phyloP scores from a whole-genome alignment of 805 yeast species.

The Limtongozyma cylindracea region DNA sequence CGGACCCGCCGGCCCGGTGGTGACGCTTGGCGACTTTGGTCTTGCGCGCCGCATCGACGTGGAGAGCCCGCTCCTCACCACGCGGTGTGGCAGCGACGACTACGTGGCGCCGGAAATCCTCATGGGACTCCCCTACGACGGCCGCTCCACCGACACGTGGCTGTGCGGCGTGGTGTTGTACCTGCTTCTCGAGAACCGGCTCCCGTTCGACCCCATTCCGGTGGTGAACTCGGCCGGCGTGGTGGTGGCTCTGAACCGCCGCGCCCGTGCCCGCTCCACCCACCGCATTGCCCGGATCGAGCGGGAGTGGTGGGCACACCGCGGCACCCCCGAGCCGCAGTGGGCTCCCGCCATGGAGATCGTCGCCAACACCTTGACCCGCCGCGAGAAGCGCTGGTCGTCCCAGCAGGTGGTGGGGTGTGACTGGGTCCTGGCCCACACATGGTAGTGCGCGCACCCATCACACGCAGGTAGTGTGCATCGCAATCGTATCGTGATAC shows the following conservation, averaged over 20 bases:
- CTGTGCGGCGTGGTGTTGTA: conserved; percentile 82
- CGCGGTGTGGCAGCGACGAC: conserved; percentile 92
- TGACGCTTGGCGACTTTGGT: conserved; percentile 72
- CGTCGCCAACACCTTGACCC: too few species aligned
- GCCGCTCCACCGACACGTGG: conserved; percentile 84
- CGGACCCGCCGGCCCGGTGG: conserved; percentile 8
- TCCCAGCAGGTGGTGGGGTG: too few species aligned
- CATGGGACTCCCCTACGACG: conserved; percentile 81
- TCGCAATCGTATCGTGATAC: too few species aligned
- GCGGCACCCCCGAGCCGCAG: too few species aligned
- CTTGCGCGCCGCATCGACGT: conserved; percentile 46
- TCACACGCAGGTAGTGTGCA: too few species aligned
- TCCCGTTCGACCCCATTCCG: conserved; percentile 84
- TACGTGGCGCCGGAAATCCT: conserved; percentile 87
- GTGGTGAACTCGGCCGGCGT: conserved; percentile 8
- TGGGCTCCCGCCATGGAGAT: too few species aligned
- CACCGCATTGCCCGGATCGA: conserved; percentile 83
- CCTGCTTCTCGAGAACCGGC: conserved; percentile 56
- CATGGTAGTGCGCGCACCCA: too few species aligned
- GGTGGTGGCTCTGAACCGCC: conserved; percentile 15
- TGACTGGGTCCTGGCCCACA: too few species aligned
- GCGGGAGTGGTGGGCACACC: conserved; percentile 97
- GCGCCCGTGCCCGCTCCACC: conserved; percentile 20
- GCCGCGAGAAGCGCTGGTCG: too few species aligned
- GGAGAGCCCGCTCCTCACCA: conserved; percentile 37